Conservation (phyloP, 345 rosid species). For the Citrus inodora region DNA sequence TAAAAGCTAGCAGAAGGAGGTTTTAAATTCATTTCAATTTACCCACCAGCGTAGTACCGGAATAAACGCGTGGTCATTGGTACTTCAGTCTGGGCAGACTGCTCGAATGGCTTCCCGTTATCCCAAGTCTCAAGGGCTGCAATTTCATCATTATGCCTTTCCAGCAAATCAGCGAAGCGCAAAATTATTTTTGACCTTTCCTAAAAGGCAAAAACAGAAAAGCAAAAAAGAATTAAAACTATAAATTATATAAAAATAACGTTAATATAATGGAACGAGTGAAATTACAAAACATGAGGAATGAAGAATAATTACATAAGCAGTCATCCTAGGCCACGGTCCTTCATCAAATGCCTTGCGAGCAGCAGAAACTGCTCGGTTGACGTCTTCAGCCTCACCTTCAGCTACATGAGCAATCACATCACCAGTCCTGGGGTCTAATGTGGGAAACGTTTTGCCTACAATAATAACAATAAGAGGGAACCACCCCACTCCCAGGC, state of each 20-base stretch:
- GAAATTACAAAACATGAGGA: not conserved
- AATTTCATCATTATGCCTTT: conserved; percentile 77
- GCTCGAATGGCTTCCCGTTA: conserved; percentile 82
- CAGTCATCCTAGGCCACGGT: conserved; percentile 94
- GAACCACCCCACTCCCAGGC: not conserved
- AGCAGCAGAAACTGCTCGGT: conserved; percentile 87
- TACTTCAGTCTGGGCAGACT: conserved; percentile 63
- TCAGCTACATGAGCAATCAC: conserved; percentile 91
- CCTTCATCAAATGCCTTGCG: conserved; percentile 97
- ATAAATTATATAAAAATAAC: not conserved
- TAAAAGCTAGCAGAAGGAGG: not conserved
- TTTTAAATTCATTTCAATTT: conserved; percentile 5
- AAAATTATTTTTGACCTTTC: conserved; percentile 68
- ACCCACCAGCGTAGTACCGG: conserved; percentile 92
- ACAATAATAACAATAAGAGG: not conserved
- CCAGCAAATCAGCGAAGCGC: conserved; percentile 83
- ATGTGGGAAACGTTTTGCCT: conserved; percentile 75
- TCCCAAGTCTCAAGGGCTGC: conserved; percentile 94
- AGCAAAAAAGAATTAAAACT: not conserved
- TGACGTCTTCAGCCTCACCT: conserved; percentile 84
- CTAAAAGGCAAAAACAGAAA: conserved; percentile 32
- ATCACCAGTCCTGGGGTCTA: conserved; percentile 90
- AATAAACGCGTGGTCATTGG: conserved; percentile 65
- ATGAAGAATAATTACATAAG: conserved; percentile 49
- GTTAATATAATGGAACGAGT: not conserved